These are phyloP conservation scores for Vaccinium vitisidaea DNA, from an alignment of 148 eudicot genomes.

Conservation along the genomic window DNA sequence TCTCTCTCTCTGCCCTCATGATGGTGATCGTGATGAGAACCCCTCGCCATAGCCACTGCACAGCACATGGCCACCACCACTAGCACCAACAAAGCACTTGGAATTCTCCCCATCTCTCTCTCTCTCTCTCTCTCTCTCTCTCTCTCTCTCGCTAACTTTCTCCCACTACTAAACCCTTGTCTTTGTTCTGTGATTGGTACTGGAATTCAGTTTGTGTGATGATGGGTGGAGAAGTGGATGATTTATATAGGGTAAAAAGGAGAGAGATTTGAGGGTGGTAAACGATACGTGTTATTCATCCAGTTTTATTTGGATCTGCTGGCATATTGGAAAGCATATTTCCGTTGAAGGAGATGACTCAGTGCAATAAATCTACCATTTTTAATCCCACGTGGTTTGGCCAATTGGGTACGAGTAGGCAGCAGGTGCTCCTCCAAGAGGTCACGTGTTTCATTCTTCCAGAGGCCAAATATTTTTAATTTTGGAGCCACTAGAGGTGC, in stretches of 20 bases:
- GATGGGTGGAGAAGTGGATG: background rate
- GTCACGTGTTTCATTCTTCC: too few relatives aligned
- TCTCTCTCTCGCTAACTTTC: background rate
- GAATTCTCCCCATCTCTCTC: slow-evolving; percentile 16
- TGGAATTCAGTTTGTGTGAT: background rate
- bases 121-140: background rate
- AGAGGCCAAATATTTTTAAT: too few relatives aligned
- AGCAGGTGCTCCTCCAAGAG: too few relatives aligned
- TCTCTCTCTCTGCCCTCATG: slow-evolving; percentile 15
- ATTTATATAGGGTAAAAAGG: background rate
- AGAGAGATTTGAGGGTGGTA: background rate
- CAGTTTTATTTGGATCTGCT: background rate
- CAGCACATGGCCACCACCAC: slow-evolving; percentile 20
- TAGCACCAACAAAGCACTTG: slow-evolving; percentile 18
- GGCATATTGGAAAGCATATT: background rate
- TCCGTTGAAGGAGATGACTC: too few relatives aligned
- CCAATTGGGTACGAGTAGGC: too few relatives aligned
- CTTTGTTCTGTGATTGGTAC: background rate
- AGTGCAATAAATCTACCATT: too few relatives aligned
- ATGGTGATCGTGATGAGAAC: background rate
- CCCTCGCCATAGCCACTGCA: background rate
- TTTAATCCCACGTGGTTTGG: too few relatives aligned
- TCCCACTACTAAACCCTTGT: background rate
- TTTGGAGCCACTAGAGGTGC: too few relatives aligned
- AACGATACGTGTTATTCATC: background rate